These are phyloP conservation scores for Solanum aculeatissimum DNA, from an alignment of 305 asterid genomes.

Conservation along the genomic window DNA sequence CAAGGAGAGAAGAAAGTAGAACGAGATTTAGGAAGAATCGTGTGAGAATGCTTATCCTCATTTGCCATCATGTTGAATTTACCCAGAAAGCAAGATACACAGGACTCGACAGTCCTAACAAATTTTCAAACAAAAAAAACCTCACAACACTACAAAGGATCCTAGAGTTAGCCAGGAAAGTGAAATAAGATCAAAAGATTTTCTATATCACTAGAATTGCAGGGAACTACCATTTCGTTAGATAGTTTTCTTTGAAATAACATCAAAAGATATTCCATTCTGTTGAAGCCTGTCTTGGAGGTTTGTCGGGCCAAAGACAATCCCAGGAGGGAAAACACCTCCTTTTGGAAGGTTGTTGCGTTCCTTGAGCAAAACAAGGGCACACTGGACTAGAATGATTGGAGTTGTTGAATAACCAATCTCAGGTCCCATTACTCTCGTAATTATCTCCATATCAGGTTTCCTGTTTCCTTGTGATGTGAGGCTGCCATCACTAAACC, in stretches of 20 bases:
- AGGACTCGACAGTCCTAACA: neutral
- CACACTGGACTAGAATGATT: conserved; percentile 58
- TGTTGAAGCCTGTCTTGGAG: conserved; percentile 61
- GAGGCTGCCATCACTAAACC: conserved; percentile 38
- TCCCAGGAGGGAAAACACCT: conserved; percentile 71
- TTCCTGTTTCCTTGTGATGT: conserved; percentile 32
- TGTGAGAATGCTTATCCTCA: no score
- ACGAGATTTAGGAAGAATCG: no score
- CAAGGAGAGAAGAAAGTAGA: no score
- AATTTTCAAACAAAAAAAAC: neutral
- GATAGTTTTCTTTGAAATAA: conserved; percentile 45
- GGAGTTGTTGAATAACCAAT: conserved; percentile 79
- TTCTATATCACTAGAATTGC: neutral
- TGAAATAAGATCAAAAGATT: neutral
- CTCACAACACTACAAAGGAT: neutral
- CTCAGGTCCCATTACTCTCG: conserved; percentile 89
- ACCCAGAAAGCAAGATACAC: neutral
- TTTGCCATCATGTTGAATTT: no score
- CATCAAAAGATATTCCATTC: conserved; percentile 70
- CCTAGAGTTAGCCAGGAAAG: neutral
- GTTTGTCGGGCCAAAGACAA: conserved; percentile 63
- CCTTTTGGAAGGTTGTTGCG: conserved; percentile 61
- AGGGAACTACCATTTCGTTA: neutral
- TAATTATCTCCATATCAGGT: conserved; percentile 56
- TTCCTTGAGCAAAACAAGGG: conserved; percentile 39